phyloP scores from a whole-genome alignment of 2,329 filamentous ascomycete genomes.

The Fusarium paranaense region DNA sequence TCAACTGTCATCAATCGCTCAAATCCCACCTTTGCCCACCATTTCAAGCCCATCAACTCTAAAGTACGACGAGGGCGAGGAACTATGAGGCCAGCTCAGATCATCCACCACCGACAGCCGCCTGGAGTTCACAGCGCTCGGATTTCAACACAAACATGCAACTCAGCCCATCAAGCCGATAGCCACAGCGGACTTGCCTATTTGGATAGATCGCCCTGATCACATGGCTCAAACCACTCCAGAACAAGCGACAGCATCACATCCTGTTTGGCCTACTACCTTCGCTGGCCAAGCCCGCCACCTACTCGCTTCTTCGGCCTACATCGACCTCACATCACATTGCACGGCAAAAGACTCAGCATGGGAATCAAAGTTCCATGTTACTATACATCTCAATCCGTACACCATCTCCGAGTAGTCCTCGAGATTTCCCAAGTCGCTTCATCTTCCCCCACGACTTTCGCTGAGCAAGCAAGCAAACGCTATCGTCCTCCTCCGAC shows the following conservation, averaged over 20 bases:
- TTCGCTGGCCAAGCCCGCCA: background rate
- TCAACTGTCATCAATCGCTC: background rate
- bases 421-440: constrained; percentile 23
- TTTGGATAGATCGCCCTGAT: background rate
- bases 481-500: background rate
- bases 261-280: background rate
- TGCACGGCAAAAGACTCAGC: background rate
- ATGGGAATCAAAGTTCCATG: constrained; percentile 15
- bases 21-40: background rate
- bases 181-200: background rate
- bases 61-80: background rate
- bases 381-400: constrained; percentile 16
- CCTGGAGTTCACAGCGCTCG: background rate
- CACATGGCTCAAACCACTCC: background rate
- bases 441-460: constrained; percentile 2
- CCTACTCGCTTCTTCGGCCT: background rate
- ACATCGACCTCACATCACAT: background rate
- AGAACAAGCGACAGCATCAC: background rate
- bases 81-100: background rate
- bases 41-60: background rate
- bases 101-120: background rate
- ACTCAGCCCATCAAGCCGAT: background rate
- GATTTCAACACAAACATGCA: background rate
- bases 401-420: constrained; percentile 5
- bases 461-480: constrained; percentile 20